Conservation (phyloP, 2,329 filamentous ascomycete species). For the Fusarium sp. region DNA sequence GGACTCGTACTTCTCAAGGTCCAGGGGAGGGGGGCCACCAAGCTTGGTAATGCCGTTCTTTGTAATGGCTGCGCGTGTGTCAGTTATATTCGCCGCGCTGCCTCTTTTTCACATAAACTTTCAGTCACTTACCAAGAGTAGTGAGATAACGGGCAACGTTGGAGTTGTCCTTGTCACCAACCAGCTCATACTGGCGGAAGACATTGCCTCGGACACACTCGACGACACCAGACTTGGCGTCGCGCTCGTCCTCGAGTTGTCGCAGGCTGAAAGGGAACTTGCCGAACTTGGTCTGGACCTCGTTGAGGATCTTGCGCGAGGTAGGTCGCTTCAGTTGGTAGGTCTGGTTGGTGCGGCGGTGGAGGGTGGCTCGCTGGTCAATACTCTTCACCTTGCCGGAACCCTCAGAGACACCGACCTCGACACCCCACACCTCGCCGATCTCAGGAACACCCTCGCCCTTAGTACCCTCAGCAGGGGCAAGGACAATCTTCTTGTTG, state of each 20-base stretch:
- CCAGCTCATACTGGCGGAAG: conserved; percentile 94
- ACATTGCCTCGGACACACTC: conserved; percentile 95
- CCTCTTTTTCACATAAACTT: neutral
- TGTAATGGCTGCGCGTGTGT: conserved; percentile 75
- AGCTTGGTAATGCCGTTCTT: conserved; percentile 96
- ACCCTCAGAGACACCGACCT: conserved; percentile 90
- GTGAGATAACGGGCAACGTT: conserved; percentile 88
- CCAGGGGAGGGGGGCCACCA: conserved; percentile 76
- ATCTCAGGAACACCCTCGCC: conserved; percentile 90
- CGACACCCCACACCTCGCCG: conserved; percentile 96
- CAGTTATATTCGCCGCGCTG: conserved; percentile 3
- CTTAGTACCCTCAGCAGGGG: conserved; percentile 85
- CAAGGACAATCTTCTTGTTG: conserved; percentile 95
- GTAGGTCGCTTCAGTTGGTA: conserved; percentile 94
- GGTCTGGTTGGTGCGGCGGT: conserved; percentile 90
- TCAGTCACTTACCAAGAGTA: conserved; percentile 84
- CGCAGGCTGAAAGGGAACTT: conserved; percentile 97
- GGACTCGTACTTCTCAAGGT: conserved; percentile 84
- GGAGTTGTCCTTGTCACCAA: conserved; percentile 89
- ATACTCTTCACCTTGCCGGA: conserved; percentile 94
- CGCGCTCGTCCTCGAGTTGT: conserved; percentile 95
- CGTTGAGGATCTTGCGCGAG: conserved; percentile 89
- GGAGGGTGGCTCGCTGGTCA: conserved; percentile 86
- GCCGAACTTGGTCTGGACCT: conserved; percentile 97
- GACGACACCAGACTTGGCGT: conserved; percentile 93